Percentiles rank a stretch among this genome's conserved stretches.
These are phyloP conservation scores for Erigeron canadensis DNA, from an alignment of 129 eudicot species.

Conservation along the genomic window DNA sequence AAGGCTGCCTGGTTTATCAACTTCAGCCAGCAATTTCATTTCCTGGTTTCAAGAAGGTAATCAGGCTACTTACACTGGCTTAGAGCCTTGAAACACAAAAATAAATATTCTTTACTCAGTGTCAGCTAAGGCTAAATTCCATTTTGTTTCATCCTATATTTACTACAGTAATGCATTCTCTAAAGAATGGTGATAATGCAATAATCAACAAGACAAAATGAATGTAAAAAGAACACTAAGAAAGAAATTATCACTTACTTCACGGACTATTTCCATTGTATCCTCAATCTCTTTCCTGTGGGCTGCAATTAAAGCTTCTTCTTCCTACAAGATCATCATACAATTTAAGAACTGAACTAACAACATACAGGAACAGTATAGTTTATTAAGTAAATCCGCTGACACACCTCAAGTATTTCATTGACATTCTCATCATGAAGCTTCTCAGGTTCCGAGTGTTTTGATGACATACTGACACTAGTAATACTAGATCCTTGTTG, in stretches of 20 bases:
- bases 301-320: slow-evolving; percentile 91
- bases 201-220: neutral
- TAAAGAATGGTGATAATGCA: neutral
- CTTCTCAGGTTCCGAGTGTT: slow-evolving; percentile 50
- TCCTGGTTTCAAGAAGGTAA: slow-evolving; percentile 46
- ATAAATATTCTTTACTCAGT: neutral
- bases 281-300: slow-evolving; percentile 97
- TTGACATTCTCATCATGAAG: slow-evolving; percentile 72
- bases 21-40: slow-evolving; percentile 96
- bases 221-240: neutral
- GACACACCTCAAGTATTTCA: slow-evolving; percentile 81
- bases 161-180: neutral
- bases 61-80: neutral
- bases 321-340: slow-evolving; percentile 54
- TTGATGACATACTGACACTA: slow-evolving; percentile 37
- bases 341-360: neutral
- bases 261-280: slow-evolving; percentile 99
- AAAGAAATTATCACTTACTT: slow-evolving; percentile 44
- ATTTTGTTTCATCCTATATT: neutral
- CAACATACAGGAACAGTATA: neutral
- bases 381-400: neutral
- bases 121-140: neutral
- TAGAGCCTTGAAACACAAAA: neutral
- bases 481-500: slow-evolving; percentile 49
- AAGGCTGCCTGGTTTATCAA: slow-evolving; percentile 90